Percentiles rank a stretch among this genome's conserved stretches.
phyloP scores from a whole-genome alignment of 1,284 basidiomycete species.

The Moesziomyces aphidis region DNA sequence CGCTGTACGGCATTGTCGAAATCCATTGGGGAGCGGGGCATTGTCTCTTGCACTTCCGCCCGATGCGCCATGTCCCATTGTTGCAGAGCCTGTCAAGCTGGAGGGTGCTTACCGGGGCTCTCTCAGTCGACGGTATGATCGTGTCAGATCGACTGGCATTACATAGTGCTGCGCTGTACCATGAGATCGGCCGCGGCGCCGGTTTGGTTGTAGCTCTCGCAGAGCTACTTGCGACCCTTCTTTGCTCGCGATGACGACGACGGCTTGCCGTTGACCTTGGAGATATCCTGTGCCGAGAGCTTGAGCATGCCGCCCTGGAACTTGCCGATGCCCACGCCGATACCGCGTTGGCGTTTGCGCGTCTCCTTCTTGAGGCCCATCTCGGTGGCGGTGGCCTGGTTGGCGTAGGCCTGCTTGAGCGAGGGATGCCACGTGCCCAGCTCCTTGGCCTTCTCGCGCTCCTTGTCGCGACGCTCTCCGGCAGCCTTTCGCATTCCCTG shows the following conservation, averaged over 20 bases:
- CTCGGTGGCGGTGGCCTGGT: slow-evolving; percentile 51
- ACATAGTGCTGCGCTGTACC: background rate
- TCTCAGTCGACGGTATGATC: background rate
- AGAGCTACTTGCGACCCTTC: slow-evolving; percentile 12
- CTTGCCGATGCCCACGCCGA: slow-evolving; percentile 64
- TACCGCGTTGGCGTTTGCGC: slow-evolving; percentile 51
- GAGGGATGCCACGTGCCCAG: slow-evolving; percentile 62
- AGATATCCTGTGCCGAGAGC: slow-evolving; percentile 53
- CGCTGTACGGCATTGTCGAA: too few species aligned
- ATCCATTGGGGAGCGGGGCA: too few species aligned
- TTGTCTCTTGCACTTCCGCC: too few species aligned
- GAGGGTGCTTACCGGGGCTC: too few species aligned
- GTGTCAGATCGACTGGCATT: background rate
- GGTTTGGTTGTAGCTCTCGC: too few species aligned
- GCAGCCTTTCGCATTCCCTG: slow-evolving; percentile 57
- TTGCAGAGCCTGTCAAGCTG: too few species aligned
- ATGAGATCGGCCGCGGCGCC: too few species aligned
- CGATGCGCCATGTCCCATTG: too few species aligned
- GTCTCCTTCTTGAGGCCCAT: slow-evolving; percentile 51
- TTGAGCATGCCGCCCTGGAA: slow-evolving; percentile 59
- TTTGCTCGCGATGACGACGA: slow-evolving; percentile 22
- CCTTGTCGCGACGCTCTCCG: slow-evolving; percentile 57
- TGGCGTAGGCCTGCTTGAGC: slow-evolving; percentile 47
- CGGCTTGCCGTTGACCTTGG: slow-evolving; percentile 49
- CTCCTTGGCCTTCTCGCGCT: slow-evolving; percentile 61